Percentiles rank a stretch among this genome's conserved stretches.
These are phyloP conservation scores for Septoria linicola DNA, from an alignment of 2,329 filamentous ascomycete genomes.

Conservation along the genomic window DNA sequence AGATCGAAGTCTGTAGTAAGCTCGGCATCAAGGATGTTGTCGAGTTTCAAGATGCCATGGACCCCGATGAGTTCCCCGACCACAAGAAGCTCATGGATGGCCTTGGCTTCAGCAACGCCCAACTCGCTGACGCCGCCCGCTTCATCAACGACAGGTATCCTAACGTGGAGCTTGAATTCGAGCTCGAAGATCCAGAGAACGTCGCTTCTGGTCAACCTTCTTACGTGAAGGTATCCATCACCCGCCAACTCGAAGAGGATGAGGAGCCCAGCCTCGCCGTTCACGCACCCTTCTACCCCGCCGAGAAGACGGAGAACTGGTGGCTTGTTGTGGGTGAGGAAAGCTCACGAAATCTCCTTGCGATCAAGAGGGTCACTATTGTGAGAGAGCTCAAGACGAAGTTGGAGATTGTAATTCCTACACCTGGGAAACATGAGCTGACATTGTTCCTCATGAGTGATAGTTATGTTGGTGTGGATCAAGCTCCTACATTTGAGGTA, in stretches of 20 bases:
- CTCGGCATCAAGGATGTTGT: slow-evolving; percentile 88
- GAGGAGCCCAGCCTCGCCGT: slow-evolving; percentile 78
- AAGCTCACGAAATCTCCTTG: slow-evolving; percentile 79
- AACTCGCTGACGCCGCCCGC: slow-evolving; percentile 82
- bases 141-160: slow-evolving; percentile 98
- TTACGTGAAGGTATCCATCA: slow-evolving; percentile 79
- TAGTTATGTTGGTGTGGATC: slow-evolving; percentile 94
- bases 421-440: slow-evolving; percentile 78
- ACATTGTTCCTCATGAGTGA: slow-evolving; percentile 96
- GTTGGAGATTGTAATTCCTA: slow-evolving; percentile 85
- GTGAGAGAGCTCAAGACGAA: slow-evolving; percentile 72
- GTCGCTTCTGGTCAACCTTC: slow-evolving; percentile 78
- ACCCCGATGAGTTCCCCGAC: slow-evolving; percentile 84
- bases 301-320: slow-evolving; percentile 94
- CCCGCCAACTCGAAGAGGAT: slow-evolving; percentile 73
- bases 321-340: slow-evolving; percentile 97
- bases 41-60: slow-evolving; percentile 99
- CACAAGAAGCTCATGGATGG: slow-evolving; percentile 75
- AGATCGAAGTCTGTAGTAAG: slow-evolving; percentile 77
- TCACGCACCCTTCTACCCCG: slow-evolving; percentile 92
- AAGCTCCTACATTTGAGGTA: slow-evolving; percentile 85
- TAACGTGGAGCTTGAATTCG: slow-evolving; percentile 86
- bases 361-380: slow-evolving; percentile 92
- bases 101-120: slow-evolving; percentile 74
- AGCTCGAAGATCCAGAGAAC: slow-evolving; percentile 76